These are phyloP conservation scores for Iris macrosiphon DNA, from an alignment of 106 monocot species.

Conservation along the genomic window DNA sequence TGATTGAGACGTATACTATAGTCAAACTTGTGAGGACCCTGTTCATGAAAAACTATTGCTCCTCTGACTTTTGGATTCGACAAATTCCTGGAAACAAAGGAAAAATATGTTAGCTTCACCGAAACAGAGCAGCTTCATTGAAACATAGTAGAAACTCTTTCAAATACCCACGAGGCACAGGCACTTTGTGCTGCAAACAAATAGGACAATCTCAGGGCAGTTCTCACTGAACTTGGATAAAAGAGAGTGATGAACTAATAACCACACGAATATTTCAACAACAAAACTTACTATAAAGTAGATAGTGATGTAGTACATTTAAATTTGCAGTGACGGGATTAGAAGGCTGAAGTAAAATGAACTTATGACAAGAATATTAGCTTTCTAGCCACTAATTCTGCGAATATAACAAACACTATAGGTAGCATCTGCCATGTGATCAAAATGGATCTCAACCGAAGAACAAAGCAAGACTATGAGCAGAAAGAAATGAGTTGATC, in stretches of 20 bases:
- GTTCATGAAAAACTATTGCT: slow-evolving; percentile 76
- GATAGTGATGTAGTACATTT: not conserved
- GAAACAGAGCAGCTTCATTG: not conserved
- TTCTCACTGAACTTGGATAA: not conserved
- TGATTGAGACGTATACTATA: slow-evolving; percentile 94
- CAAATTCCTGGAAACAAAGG: slow-evolving; percentile 46
- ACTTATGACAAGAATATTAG: not conserved
- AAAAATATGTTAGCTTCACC: not conserved
- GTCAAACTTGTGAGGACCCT: slow-evolving; percentile 74
- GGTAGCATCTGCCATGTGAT: no score
- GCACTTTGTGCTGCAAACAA: not conserved
- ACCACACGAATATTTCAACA: not conserved
- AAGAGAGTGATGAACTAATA: not conserved
- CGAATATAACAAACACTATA: no score
- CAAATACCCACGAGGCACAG: not conserved
- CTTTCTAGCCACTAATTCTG: no score
- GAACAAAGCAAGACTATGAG: no score
- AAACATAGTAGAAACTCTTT: no score
- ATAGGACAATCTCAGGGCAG: not conserved
- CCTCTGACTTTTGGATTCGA: slow-evolving; percentile 79
- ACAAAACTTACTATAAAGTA: not conserved
- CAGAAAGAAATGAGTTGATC: no score
- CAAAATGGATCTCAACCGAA: no score
- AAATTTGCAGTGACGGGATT: no score
- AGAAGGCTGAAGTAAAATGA: not conserved